Evolutionary conservation across 768 basidiomycete species (phyloP).

Genomic region (Ephemerocybe angulata): DNA sequence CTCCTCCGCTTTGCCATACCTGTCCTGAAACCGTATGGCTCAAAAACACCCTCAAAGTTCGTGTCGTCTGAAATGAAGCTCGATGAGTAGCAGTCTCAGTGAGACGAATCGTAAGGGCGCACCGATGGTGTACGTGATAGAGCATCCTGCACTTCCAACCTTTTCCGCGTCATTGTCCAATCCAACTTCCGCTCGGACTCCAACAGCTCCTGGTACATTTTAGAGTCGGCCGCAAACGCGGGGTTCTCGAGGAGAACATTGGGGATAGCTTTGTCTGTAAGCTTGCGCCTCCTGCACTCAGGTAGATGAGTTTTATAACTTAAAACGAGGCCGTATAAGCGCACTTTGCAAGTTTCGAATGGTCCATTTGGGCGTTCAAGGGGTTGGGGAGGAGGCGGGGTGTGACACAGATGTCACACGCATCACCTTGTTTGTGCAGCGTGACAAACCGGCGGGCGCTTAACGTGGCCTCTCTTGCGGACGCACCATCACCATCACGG

Average conservation of each 20-base stretch:
- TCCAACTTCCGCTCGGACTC: conserved; percentile 90
- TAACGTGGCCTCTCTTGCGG: not conserved
- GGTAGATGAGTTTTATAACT: not conserved
- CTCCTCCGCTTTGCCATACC: conserved; percentile 70
- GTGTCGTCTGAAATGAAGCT: conserved; percentile 53
- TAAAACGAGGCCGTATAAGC: not conserved
- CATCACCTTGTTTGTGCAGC: not conserved
- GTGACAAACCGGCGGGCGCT: not conserved
- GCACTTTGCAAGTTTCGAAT: conserved; percentile 37
- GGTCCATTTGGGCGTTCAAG: conserved; percentile 26
- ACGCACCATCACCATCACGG: not conserved
- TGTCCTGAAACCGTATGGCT: conserved; percentile 87
- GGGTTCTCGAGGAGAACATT: conserved; percentile 71
- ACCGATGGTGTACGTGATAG: conserved; percentile 71
- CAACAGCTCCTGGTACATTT: conserved; percentile 81
- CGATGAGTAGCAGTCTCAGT: not conserved
- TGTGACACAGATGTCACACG: conserved; percentile 3
- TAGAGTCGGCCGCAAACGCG: conserved; percentile 75
- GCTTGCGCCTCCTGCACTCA: conserved; percentile 62
- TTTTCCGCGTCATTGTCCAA: conserved; percentile 92
- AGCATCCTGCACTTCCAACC: conserved; percentile 89
- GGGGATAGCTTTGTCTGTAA: conserved; percentile 76
- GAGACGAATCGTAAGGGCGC: conserved; percentile 14
- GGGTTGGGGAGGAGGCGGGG: not conserved
- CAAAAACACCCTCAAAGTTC: conserved; percentile 81